Evolutionary conservation across 148 eudicot genomes (phyloP), one percentile per base, ranked within the genome.

Genomic region (Fagopyrum tataricum): DNA sequence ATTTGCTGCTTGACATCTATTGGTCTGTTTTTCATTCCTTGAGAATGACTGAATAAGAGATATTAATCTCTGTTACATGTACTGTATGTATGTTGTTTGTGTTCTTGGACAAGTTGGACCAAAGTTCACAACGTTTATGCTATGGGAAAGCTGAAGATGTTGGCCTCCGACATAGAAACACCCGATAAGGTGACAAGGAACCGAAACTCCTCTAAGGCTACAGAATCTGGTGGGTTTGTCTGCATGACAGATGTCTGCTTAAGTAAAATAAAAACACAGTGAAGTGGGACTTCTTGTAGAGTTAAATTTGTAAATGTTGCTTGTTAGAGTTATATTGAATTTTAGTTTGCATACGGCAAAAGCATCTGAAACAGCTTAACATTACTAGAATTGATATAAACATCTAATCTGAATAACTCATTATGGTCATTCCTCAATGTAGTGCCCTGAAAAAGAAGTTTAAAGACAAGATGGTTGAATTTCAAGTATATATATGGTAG

Each of bases 391-490:
- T 59, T 14, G 11, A n/a, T 47, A n/a, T 73, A 41, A 41, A 21
- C 44, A 53, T 52, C 73, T 76, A 6, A 14, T 21, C 67, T 66
- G 47, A 47, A 46, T 26, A 26, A 46, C 2, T 46, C 13, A 46
- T 46, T 46, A 9, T 64, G 64, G 53, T 62, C 70, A 39, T 76
- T 42, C 67, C 81, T 87, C 55, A 75, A 81, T 89, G 81, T 92
- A 93, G 98, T 78, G 84, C 89, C 74, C 72, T 91, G 86, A 93
- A 86, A 79, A 93, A 87, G 90, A 91, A 84, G 82, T 85, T 93
- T 49, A 91, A 85, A 81, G 98, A 91, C 72, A 91, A 84, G 77
- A 88, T 91, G 91, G 79, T 89, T 49, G 98, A 91, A 18, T 93
- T 93, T 84, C 98, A 93, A 97, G 98, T 91, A 72, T 58, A 15